Conservation (phyloP, 352 stramenopile genomes). For the Globisporangium cylindrosporum region DNA sequence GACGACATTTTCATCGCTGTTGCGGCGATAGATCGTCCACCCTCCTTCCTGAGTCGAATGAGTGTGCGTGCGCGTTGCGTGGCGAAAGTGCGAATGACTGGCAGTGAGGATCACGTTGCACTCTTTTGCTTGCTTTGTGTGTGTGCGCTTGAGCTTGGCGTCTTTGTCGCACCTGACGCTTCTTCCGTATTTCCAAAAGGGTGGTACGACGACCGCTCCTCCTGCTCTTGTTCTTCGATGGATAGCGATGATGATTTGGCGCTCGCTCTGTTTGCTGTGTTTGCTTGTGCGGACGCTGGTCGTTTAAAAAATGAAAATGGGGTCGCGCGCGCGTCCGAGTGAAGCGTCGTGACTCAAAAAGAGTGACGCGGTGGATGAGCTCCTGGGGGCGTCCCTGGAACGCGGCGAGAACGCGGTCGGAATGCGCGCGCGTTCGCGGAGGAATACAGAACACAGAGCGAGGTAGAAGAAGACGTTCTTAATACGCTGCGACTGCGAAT, state of each 20-base stretch:
- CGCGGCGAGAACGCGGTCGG: constrained; percentile 1
- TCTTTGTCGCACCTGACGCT: constrained; percentile 9
- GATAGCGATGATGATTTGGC: no score
- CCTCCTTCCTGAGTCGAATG: not conserved
- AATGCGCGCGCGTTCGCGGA: not conserved
- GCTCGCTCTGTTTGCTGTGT: no score
- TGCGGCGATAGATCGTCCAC: no score
- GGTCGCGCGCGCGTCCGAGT: not conserved
- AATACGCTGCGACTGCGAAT: not conserved
- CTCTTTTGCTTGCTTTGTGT: no score
- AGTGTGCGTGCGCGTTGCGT: not conserved
- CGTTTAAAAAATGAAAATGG: not conserved
- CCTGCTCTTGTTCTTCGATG: no score
- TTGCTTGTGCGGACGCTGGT: not conserved
- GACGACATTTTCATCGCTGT: constrained; percentile 9
- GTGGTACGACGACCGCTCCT: no score
- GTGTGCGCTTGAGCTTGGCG: not conserved
- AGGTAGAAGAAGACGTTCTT: not conserved
- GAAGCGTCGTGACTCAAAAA: constrained; percentile 1
- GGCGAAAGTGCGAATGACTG: constrained; percentile 4
- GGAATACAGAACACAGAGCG: not conserved
- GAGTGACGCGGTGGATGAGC: not conserved
- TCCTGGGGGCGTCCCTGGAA: not conserved
- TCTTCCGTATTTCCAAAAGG: not conserved
- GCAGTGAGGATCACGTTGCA: no score